These are phyloP conservation scores for Erythrobasidium yunnanense DNA, from an alignment of 768 basidiomycete species.

Conservation along the genomic window DNA sequence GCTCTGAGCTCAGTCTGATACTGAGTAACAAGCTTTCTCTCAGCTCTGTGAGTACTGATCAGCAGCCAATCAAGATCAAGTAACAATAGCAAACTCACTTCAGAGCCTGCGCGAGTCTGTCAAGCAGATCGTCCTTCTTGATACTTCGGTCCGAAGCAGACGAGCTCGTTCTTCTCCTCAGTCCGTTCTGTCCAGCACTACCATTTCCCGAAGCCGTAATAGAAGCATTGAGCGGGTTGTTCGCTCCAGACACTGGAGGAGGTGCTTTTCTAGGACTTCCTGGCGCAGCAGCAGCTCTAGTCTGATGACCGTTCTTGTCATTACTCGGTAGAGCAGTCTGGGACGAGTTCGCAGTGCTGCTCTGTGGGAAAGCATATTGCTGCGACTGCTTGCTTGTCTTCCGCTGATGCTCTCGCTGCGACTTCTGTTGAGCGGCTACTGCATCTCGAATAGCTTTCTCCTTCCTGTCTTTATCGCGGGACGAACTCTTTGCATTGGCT, in stretches of 20 bases:
- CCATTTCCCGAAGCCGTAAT: neutral
- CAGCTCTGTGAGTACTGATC: conserved; percentile 3
- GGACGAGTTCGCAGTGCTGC: neutral
- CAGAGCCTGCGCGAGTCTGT: conserved; percentile 5
- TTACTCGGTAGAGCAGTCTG: neutral
- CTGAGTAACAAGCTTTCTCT: neutral
- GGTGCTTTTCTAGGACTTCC: neutral
- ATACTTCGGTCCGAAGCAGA: neutral
- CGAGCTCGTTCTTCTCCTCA: neutral
- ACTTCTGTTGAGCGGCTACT: neutral
- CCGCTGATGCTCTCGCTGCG: too few species aligned
- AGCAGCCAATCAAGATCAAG: neutral
- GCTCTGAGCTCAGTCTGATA: conserved; percentile 6
- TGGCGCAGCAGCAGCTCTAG: neutral
- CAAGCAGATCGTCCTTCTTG: conserved; percentile 25
- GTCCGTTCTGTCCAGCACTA: neutral
- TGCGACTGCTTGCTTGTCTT: too few species aligned
- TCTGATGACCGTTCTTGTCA: neutral
- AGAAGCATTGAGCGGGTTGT: neutral
- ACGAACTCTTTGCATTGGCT: neutral
- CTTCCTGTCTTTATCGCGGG: neutral
- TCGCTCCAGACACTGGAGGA: neutral
- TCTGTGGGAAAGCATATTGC: conserved; percentile 3
- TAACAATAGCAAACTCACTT: neutral
- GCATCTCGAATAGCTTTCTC: neutral